Evolutionary conservation across 768 basidiomycete species (phyloP).

Genomic region (Termitomyces sp.): DNA sequence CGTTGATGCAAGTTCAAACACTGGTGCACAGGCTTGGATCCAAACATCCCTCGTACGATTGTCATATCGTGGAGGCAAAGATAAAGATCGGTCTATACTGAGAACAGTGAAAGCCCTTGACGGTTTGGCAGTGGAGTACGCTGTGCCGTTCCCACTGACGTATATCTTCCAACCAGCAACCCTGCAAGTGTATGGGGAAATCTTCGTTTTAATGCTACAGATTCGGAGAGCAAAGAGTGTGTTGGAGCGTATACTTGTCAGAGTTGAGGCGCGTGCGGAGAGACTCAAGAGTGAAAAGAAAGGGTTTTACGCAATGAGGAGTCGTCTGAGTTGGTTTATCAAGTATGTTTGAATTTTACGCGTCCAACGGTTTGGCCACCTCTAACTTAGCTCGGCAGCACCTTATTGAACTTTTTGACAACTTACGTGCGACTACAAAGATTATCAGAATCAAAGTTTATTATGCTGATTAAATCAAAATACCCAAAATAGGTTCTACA

Average conservation of each 20-base stretch:
- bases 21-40: conserved; percentile 47
- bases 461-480: background rate
- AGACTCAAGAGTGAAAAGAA: conserved; percentile 46
- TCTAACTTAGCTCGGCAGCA: conserved; percentile 7
- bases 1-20: conserved; percentile 39
- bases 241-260: conserved; percentile 64
- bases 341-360: conserved; percentile 47
- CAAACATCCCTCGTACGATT: conserved; percentile 67
- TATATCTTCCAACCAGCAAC: conserved; percentile 64
- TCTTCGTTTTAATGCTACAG: conserved; percentile 71
- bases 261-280: conserved; percentile 35
- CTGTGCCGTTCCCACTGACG: conserved; percentile 73
- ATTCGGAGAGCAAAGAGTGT: conserved; percentile 67
- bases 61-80: conserved; percentile 52
- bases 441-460: background rate
- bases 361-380: background rate
- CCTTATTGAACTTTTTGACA: conserved; percentile 55
- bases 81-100: conserved; percentile 35
- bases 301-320: conserved; percentile 69
- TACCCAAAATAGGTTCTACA: conserved; percentile 53
- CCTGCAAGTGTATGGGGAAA: conserved; percentile 53
- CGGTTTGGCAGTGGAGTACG: conserved; percentile 70
- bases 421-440: conserved; percentile 50
- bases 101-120: conserved; percentile 61
- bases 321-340: conserved; percentile 78